Evolutionary conservation across 495 filamentous ascomycete genomes (phyloP).

Genomic region (Penicillium cataractarum): DNA sequence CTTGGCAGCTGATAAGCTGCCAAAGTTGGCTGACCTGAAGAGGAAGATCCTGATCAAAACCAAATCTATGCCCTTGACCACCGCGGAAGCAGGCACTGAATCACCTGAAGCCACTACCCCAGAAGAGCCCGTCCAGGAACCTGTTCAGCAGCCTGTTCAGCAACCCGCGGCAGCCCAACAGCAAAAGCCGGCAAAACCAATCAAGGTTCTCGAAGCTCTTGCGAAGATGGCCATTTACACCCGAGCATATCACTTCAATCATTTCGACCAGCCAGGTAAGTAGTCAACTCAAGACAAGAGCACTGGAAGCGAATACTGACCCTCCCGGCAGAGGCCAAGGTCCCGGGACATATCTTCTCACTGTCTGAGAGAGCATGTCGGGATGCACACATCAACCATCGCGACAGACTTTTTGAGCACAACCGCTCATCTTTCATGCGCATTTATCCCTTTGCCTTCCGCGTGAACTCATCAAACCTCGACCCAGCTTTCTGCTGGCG

Average conservation of each 20-base stretch:
- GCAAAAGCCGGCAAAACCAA: constrained; percentile 48
- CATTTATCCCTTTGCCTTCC: constrained; percentile 81
- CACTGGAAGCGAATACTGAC: background rate
- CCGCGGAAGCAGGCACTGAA: constrained; percentile 34
- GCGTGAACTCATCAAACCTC: constrained; percentile 82
- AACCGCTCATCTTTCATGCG: constrained; percentile 87
- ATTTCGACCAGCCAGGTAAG: constrained; percentile 60
- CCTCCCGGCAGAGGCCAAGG: constrained; percentile 56
- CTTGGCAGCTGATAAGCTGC: constrained; percentile 56
- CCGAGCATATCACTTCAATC: constrained; percentile 75
- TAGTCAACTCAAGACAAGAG: no score
- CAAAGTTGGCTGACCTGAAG: constrained; percentile 65
- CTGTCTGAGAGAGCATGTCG: constrained; percentile 79
- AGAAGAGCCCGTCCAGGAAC: constrained; percentile 14
- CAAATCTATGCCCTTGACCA: constrained; percentile 59
- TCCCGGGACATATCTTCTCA: constrained; percentile 85
- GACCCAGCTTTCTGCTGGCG: constrained; percentile 86
- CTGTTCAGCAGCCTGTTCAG: constrained; percentile 12
- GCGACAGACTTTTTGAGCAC: constrained; percentile 70
- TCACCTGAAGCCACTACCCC: constrained; percentile 25
- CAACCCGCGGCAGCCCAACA: constrained; percentile 13
- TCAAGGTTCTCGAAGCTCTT: constrained; percentile 76
- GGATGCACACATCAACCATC: constrained; percentile 65
- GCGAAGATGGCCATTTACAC: constrained; percentile 82
- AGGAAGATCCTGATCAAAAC: constrained; percentile 90